Conservation (phyloP, 2,329 filamentous ascomycete genomes). For the Claviceps sorghi region DNA sequence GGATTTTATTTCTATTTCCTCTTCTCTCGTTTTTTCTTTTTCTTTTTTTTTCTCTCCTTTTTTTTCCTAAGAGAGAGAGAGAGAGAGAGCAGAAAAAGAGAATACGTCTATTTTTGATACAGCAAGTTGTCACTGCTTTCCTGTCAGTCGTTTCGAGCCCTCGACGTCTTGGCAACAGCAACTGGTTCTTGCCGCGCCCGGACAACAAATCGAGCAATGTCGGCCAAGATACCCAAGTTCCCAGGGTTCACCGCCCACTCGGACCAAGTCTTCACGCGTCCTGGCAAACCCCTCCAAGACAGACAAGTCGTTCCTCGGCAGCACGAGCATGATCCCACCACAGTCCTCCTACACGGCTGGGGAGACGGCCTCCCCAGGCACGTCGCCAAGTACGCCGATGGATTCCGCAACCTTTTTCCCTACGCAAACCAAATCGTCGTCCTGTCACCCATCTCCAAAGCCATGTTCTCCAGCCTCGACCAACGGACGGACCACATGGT, state of each 20-base stretch:
- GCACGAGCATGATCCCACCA: slow-evolving; percentile 22
- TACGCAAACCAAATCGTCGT: slow-evolving; percentile 34
- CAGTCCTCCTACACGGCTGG: slow-evolving; percentile 42
- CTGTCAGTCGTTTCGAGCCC: too few species aligned
- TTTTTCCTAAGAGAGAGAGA: too few species aligned
- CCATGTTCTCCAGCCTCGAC: slow-evolving; percentile 28
- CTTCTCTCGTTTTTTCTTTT: too few species aligned
- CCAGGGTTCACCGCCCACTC: slow-evolving; percentile 32
- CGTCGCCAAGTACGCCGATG: slow-evolving; percentile 39
- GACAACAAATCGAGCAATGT: background rate
- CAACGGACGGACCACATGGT: slow-evolving; percentile 30
- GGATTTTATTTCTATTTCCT: too few species aligned
- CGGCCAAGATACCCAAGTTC: slow-evolving; percentile 13
- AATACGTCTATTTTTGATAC: background rate
- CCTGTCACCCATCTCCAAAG: slow-evolving; percentile 33
- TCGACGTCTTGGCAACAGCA: background rate
- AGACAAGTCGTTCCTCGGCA: slow-evolving; percentile 3
- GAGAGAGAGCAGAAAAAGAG: too few species aligned
- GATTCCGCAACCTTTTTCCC: slow-evolving; percentile 36
- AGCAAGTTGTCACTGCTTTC: background rate
- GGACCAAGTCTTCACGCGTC: slow-evolving; percentile 31
- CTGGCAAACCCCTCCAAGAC: slow-evolving; percentile 15
- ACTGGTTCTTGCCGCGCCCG: too few species aligned
- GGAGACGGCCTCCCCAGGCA: slow-evolving; percentile 40
- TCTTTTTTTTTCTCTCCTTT: too few species aligned